Conservation (phyloP, 1,284 basidiomycete genomes). For the Rhodotorula sp. region DNA sequence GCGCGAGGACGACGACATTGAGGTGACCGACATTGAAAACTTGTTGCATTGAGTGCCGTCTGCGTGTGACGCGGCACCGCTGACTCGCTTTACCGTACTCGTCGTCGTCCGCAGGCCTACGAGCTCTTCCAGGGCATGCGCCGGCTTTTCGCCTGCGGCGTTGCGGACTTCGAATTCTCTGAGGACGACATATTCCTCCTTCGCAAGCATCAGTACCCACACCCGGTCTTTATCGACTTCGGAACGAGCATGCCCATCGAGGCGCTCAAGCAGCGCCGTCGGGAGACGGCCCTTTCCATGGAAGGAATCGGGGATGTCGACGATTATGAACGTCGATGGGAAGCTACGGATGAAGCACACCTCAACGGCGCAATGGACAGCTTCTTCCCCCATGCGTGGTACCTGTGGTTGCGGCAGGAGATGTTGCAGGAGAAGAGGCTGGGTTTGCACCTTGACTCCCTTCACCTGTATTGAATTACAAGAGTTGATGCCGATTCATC, state of each 20-base stretch:
- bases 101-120: background rate
- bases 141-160: background rate
- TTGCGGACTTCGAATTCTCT: background rate
- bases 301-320: no score
- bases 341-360: no score
- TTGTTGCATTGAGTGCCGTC: no score
- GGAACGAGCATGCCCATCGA: background rate
- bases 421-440: no score
- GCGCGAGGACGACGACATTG: background rate
- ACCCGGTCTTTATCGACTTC: constrained; percentile 3
- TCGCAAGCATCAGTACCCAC: background rate
- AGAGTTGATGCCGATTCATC: no score
- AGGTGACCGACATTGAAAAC: background rate
- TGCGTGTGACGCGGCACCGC: no score
- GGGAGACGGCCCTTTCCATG: background rate
- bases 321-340: no score
- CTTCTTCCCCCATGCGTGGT: no score
- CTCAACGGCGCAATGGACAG: no score
- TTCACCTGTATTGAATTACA: no score
- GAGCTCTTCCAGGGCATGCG: background rate
- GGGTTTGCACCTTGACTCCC: no score
- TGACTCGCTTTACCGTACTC: background rate
- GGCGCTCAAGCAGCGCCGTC: background rate
- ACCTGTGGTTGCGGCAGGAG: no score
- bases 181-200: background rate